phyloP scores from a whole-genome alignment of 2,329 filamentous ascomycete species.

The Penicillium sp. region DNA sequence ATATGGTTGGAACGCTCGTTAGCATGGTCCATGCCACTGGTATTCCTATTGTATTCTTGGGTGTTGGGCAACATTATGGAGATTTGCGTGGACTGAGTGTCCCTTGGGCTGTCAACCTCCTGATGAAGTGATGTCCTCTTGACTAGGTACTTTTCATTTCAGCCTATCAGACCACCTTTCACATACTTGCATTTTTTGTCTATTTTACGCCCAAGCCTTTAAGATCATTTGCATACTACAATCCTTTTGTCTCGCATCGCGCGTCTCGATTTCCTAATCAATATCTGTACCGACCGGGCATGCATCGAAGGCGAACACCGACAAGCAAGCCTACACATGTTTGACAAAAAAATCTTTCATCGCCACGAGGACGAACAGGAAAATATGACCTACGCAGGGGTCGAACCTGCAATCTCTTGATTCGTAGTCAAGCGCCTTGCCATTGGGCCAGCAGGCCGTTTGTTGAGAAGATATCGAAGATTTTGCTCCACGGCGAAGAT shows the following conservation, averaged over 20 bases:
- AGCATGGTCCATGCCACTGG: slow-evolving; percentile 97
- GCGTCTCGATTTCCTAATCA: too few relatives aligned
- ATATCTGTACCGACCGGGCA: not conserved
- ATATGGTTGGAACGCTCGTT: slow-evolving; percentile 95
- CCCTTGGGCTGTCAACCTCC: slow-evolving; percentile 61
- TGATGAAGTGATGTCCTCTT: slow-evolving; percentile 52
- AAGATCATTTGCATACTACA: too few relatives aligned
- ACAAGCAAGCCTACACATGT: not conserved
- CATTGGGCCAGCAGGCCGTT: slow-evolving; percentile 47
- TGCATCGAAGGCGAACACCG: not conserved
- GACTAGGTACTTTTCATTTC: not conserved
- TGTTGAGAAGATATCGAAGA: not conserved
- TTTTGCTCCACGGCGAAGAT: not conserved
- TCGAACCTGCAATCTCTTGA: slow-evolving; percentile 56
- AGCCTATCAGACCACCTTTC: not conserved
- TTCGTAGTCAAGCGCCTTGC: slow-evolving; percentile 56
- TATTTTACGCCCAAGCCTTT: not conserved
- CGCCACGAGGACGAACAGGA: not conserved
- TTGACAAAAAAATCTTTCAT: not conserved
- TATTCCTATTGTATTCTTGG: slow-evolving; percentile 92
- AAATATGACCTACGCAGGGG: slow-evolving; percentile 39
- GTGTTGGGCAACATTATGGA: slow-evolving; percentile 68
- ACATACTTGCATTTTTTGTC: not conserved
- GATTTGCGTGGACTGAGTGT: slow-evolving; percentile 66
- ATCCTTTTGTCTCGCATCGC: too few relatives aligned